Conservation (phyloP, 768 basidiomycete genomes). For the Naganishia kalamii region DNA sequence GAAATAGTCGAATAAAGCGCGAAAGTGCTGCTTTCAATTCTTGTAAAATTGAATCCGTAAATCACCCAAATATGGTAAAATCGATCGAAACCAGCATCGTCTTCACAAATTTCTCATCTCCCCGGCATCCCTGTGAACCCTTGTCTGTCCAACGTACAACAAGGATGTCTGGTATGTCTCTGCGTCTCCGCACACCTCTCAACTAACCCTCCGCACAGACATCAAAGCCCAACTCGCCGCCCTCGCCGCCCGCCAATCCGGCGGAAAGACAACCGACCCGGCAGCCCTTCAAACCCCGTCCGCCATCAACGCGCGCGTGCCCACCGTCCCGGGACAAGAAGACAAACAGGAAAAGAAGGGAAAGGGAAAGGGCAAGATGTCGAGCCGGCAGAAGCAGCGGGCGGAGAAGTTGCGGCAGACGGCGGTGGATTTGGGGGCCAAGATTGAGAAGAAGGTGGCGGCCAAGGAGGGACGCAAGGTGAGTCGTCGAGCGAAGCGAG, state of each 20-base stretch:
- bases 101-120: too few relatives aligned
- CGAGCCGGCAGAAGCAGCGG: constrained; percentile 6
- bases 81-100: too few relatives aligned
- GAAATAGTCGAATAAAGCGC: too few relatives aligned
- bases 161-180: not conserved
- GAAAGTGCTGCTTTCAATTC: too few relatives aligned
- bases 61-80: too few relatives aligned
- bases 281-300: not conserved
- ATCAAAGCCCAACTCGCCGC: constrained; percentile 21
- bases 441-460: constrained; percentile 17
- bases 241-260: constrained; percentile 23
- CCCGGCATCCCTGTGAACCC: too few relatives aligned
- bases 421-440: constrained; percentile 11
- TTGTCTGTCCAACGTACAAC: too few relatives aligned
- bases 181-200: not conserved
- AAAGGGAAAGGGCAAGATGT: constrained; percentile 4
- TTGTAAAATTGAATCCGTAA: too few relatives aligned
- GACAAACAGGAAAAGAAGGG: not conserved
- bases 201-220: not conserved
- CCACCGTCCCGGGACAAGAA: not conserved
- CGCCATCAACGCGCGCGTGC: constrained; percentile 2
- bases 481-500: constrained; percentile 2
- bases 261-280: constrained; percentile 19
- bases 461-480: constrained; percentile 20
- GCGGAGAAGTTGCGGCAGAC: constrained; percentile 19